Conservation (phyloP, 2,329 filamentous ascomycete species). For the Cladosporium velox region DNA sequence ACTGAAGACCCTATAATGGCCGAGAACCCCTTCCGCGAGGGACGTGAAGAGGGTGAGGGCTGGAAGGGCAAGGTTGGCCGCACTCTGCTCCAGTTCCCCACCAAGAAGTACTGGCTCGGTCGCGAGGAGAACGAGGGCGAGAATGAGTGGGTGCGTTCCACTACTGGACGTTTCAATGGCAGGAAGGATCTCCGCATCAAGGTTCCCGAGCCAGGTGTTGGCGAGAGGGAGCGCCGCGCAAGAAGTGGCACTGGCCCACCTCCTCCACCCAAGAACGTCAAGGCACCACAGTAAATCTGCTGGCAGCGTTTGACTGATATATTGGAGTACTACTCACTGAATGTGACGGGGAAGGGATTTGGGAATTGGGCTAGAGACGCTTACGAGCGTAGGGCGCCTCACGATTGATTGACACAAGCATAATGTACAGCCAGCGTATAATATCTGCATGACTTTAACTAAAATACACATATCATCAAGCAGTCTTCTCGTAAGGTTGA, state of each 20-base stretch:
- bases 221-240: slow-evolving; percentile 61
- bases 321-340: neutral
- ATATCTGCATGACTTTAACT: slow-evolving; percentile 11
- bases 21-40: slow-evolving; percentile 69
- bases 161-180: slow-evolving; percentile 61
- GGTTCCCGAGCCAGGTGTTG: slow-evolving; percentile 48
- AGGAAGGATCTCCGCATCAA: slow-evolving; percentile 41
- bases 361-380: slow-evolving; percentile 4
- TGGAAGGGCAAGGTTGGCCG: slow-evolving; percentile 80
- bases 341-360: neutral
- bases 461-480: neutral
- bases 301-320: neutral
- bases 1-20: slow-evolving; percentile 49
- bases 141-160: slow-evolving; percentile 68
- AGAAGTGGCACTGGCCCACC: slow-evolving; percentile 63
- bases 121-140: slow-evolving; percentile 60
- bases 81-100: slow-evolving; percentile 68
- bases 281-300: slow-evolving; percentile 13
- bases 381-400: neutral
- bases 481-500: neutral
- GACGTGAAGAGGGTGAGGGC: slow-evolving; percentile 73
- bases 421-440: slow-evolving; percentile 12
- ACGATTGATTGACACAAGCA: slow-evolving; percentile 14
- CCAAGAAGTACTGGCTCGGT: slow-evolving; percentile 79
- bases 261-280: slow-evolving; percentile 26